A percentile compares a stretch with the other conserved stretches of the same genome.
phyloP scores from a whole-genome alignment of 495 filamentous ascomycete species.

The Daldinia vernicosa region DNA sequence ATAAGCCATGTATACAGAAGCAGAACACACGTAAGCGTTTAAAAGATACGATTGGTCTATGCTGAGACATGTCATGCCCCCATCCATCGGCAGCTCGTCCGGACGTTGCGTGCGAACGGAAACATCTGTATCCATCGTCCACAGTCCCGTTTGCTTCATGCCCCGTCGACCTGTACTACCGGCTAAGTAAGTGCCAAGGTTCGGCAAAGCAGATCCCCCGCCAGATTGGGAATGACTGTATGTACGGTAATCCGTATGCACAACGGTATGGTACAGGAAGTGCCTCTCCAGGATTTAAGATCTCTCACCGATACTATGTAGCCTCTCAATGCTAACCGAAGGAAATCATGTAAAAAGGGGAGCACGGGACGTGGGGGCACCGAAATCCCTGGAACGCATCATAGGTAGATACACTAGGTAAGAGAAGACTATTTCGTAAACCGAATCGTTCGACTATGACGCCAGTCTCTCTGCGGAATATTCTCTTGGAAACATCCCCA shows the following conservation, averaged over 20 bases:
- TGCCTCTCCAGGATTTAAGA: too few species aligned
- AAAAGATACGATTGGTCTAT: conserved; percentile 22
- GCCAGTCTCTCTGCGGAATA: conserved; percentile 4
- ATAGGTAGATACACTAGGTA: too few species aligned
- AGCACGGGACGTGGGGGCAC: too few species aligned
- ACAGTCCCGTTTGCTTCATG: not conserved
- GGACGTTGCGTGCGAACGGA: not conserved
- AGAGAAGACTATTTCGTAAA: too few species aligned
- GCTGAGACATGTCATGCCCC: conserved; percentile 22
- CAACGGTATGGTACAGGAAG: too few species aligned
- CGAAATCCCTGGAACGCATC: too few species aligned
- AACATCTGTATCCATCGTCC: conserved; percentile 5
- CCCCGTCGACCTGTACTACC: not conserved
- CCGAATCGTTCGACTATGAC: conserved; percentile 41
- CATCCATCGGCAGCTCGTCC: conserved; percentile 2
- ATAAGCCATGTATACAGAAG: not conserved
- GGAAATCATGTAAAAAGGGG: too few species aligned
- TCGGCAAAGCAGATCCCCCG: conserved; percentile 21
- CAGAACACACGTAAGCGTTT: conserved; percentile 5
- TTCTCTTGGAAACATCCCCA: conserved; percentile 9
- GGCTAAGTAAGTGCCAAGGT: conserved; percentile 23
- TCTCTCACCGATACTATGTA: too few species aligned
- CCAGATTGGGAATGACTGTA: conserved; percentile 1
- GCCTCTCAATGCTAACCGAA: too few species aligned
- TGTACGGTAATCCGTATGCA: too few species aligned